A percentile compares a stretch with the other conserved stretches of the same genome.
phyloP scores from a whole-genome alignment of 257 asterid genomes.

The Thymus quinquecostatus region DNA sequence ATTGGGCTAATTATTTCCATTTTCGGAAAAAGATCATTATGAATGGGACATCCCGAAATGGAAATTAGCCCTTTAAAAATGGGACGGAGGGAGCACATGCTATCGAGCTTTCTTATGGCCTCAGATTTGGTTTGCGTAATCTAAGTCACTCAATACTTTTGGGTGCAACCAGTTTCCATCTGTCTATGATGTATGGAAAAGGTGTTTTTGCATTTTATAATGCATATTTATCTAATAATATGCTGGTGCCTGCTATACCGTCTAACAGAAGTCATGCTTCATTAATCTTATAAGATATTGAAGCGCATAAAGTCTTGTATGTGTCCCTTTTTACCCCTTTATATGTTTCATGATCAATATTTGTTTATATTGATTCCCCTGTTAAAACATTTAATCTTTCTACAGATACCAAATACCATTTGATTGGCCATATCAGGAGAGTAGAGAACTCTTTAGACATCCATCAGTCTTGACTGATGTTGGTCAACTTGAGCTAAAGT shows the following conservation, averaged over 20 bases:
- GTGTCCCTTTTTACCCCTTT: neutral
- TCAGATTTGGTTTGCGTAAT: neutral
- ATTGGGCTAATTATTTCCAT: too few relatives aligned
- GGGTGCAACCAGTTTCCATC: neutral
- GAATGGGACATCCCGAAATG: too few relatives aligned
- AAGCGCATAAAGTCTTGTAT: slow-evolving; percentile 1
- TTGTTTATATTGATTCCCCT: neutral
- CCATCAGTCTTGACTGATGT: slow-evolving; percentile 67
- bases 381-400: slow-evolving; percentile 20
- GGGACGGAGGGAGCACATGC: too few relatives aligned
- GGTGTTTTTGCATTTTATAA: neutral
- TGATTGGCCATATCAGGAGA: slow-evolving; percentile 90
- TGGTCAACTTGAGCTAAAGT: slow-evolving; percentile 75
- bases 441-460: slow-evolving; percentile 82
- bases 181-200: neutral
- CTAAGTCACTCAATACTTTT: neutral
- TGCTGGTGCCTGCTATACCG: neutral
- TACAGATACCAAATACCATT: slow-evolving; percentile 87
- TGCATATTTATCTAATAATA: neutral
- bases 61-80: too few relatives aligned
- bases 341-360: slow-evolving; percentile 1
- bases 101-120: neutral
- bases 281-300: neutral
- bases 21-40: too few relatives aligned
- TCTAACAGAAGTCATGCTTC: too few relatives aligned